Evolutionary conservation across 495 filamentous ascomycete species (phyloP), one percentile per base, ranked within the genome.

Genomic region (Talaromyces wortmannii): DNA sequence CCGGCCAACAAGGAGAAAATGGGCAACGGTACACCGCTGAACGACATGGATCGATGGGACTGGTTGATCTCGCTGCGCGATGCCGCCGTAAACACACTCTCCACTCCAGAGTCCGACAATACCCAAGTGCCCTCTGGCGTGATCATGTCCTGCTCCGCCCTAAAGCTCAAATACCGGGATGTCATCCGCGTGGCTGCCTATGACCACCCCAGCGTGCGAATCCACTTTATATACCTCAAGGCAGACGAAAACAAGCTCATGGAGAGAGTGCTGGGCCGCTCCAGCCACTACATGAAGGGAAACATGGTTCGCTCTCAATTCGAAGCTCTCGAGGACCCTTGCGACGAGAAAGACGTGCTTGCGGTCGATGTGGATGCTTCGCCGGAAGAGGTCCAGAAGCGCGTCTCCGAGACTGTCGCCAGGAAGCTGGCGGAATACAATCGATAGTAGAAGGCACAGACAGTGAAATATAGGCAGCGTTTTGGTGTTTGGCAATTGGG

Each of bases 151-250:
- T 99, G 95, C 79, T 95, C 90, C 12, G 94, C 92, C 5, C 79
- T 99, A 50, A 97, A 97, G 77, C 88, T 88, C 64, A 95, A 92
- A 73, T 99, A 99, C 77, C 89, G 95, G 58, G 92, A 99, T 67
- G 92, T 97, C 45, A 91, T 99, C 70, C 86, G 95, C 50, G 83
- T 94, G 7, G 94, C 92, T 2, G 81, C 87, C 13, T 91, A 95
- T 74, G 79, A 82, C 55, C 78, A 86, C 57, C 84, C 87, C 48
- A 79, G 83, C 55, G 83, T 96, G 43, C 81, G 81, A 48, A 87
- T 97, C 48, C 92, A 96, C 67, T 99, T 97, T 67, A 82, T 97
- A 59, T 99, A 95, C 71, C 83, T 99, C 23, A 81, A 85, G 54
- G 89, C 91, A 11, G 73, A 79, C 31, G 87, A 95, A 67, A 78